Evolutionary conservation across 331 rosid species (phyloP).

Genomic region (Phaseolus coccineus): DNA sequence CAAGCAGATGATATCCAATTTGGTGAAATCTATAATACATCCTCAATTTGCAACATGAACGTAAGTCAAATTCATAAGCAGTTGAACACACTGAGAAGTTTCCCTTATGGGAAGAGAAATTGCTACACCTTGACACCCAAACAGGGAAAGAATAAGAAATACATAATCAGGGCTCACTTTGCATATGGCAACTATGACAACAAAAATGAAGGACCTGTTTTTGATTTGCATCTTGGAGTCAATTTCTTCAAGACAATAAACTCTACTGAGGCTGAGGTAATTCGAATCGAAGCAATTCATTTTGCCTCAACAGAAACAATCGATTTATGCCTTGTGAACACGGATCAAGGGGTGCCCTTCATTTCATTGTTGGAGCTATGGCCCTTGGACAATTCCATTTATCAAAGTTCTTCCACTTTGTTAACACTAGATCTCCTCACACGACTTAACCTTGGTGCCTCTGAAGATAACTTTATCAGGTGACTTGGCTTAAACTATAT

Average conservation of each 20-base stretch:
- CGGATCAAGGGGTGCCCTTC: slow-evolving; percentile 34
- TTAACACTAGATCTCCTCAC: slow-evolving; percentile 1
- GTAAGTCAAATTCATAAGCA: slow-evolving; percentile 21
- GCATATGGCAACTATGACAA: slow-evolving; percentile 39
- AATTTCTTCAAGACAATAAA: slow-evolving; percentile 25
- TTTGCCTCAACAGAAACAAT: background rate
- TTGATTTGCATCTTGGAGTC: slow-evolving; percentile 33
- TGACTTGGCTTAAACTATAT: background rate
- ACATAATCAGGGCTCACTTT: slow-evolving; percentile 24
- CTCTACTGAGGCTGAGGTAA: background rate
- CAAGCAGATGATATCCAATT: slow-evolving; percentile 9
- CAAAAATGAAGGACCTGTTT: background rate
- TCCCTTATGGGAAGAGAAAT: slow-evolving; percentile 41
- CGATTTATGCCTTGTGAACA: slow-evolving; percentile 40
- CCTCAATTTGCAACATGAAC: background rate
- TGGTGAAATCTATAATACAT: background rate
- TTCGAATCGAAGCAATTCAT: slow-evolving; percentile 29
- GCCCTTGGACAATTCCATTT: slow-evolving; percentile 19
- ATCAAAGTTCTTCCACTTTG: slow-evolving; percentile 27
- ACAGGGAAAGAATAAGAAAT: slow-evolving; percentile 13
- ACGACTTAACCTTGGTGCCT: slow-evolving; percentile 14
- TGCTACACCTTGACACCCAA: slow-evolving; percentile 40
- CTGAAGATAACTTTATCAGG: slow-evolving; percentile 8
- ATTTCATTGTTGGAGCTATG: slow-evolving; percentile 49
- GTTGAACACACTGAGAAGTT: slow-evolving; percentile 39